A percentile compares a stretch with the other conserved stretches of the same genome.
phyloP scores from a whole-genome alignment of 257 asterid species.

The Solanum commersonii region DNA sequence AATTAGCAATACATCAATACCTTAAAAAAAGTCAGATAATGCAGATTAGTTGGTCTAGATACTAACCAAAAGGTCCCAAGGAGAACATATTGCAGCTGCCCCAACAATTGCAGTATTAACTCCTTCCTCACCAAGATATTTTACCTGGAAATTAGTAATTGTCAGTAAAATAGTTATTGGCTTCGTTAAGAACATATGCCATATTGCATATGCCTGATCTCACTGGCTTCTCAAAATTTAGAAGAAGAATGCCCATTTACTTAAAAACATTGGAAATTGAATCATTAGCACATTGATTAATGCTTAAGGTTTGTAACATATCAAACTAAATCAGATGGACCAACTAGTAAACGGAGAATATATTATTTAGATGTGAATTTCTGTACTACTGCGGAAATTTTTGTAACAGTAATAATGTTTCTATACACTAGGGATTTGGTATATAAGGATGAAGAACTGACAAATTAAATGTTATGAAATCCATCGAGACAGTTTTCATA shows the following conservation, averaged over 20 bases:
- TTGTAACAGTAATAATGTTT: background rate
- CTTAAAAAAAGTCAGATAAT: background rate
- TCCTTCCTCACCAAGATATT: slow-evolving; percentile 85
- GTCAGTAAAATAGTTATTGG: background rate
- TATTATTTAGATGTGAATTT: background rate
- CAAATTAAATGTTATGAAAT: background rate
- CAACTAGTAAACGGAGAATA: background rate
- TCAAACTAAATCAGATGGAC: background rate
- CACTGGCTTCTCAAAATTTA: background rate
- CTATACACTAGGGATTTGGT: background rate
- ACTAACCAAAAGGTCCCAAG: slow-evolving; percentile 97
- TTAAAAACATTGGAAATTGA: background rate
- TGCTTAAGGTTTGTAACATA: background rate
- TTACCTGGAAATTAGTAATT: slow-evolving; percentile 37
- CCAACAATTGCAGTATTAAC: slow-evolving; percentile 48
- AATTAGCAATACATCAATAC: background rate
- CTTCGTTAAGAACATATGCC: background rate
- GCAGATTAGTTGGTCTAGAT: background rate
- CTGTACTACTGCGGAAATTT: background rate
- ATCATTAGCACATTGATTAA: background rate
- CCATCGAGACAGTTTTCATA: background rate
- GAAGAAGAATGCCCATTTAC: background rate
- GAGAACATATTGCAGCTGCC: slow-evolving; percentile 89
- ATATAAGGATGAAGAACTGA: background rate
- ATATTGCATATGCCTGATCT: background rate